Evolutionary conservation across 2,329 filamentous ascomycete genomes (phyloP), one percentile per base, ranked within the genome.

Genomic region (Fonsecaea monophora): DNA sequence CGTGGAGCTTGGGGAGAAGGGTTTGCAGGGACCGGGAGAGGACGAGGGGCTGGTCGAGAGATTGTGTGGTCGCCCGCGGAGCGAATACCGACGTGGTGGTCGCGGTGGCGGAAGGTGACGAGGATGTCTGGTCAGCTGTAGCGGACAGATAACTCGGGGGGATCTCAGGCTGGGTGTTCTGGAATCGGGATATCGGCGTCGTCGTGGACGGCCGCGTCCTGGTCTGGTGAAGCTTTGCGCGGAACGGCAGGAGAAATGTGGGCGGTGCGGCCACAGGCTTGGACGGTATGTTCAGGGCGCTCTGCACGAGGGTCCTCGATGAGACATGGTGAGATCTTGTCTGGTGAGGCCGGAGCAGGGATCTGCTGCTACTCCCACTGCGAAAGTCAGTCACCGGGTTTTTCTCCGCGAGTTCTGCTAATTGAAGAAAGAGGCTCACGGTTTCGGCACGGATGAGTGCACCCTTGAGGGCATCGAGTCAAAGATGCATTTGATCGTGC

Each of bases 1-100:
- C 74, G 50, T 74, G 74, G 60, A 84, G 79, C 62, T 79, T 74
- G 7, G 82, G 81, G 38, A 84, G 79, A 60, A 79, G 77, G 21
- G 75, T 71, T 70, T 80, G 76, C 38, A 82, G 72, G 13, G 80
- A 78, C 67, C 78, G 73, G 18, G 77, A 78, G 62, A 82, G 75
- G 70, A 80, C 76, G 25, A 82, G 73, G 3, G 80, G 78, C 0
- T 70, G 38, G 68, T 63, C 64, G 18, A 66, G 62, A 13, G 61
- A 68, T 71, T 67, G 67, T 70, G 74, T 64, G 67, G 69, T 68
- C 68, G 67, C 30, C 3, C 30, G 55, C 72, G 71, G 45, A 64
- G 48, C 30, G 30, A 32, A 68, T 40, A 56, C 48, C 50, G 63
- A 69, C 59, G 25, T 60, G 45, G 61, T 65, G 70, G 64, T 67